These are phyloP conservation scores for Torulaspora maleeae DNA, from an alignment of 805 yeast genomes.

Conservation along the genomic window DNA sequence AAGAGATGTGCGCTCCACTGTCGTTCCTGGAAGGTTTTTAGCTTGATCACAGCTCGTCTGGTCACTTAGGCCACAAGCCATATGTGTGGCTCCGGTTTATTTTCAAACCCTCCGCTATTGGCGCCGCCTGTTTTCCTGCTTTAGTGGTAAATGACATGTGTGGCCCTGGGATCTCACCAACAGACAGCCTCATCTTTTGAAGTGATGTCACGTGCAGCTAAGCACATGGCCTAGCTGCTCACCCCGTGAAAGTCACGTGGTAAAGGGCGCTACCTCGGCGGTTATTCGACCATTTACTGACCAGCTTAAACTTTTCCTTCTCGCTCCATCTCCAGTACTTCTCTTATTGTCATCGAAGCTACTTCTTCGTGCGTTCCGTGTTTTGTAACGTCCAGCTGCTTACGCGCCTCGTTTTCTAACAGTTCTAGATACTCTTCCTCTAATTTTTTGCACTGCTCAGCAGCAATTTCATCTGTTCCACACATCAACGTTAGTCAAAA, in stretches of 20 bases:
- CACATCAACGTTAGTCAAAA: conserved; percentile 4
- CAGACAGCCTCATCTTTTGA: neutral
- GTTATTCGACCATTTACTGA: neutral
- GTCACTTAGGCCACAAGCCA: conserved; percentile 5
- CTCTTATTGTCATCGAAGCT: conserved; percentile 13
- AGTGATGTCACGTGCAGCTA: neutral
- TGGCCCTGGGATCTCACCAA: neutral
- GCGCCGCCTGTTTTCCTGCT: neutral
- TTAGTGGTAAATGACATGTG: neutral
- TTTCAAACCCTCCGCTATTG: neutral
- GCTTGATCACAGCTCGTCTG: neutral
- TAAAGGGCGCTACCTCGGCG: neutral
- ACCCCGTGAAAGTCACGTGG: neutral
- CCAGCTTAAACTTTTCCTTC: conserved; percentile 1
- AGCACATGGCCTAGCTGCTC: neutral
- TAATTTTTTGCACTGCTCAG: conserved; percentile 7
- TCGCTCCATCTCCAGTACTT: conserved; percentile 16
- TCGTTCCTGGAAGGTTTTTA: neutral
- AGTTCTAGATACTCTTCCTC: conserved; percentile 5
- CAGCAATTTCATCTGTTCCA: conserved; percentile 13
- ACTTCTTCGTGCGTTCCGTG: neutral
- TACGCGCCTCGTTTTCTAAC: conserved; percentile 9
- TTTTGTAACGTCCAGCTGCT: conserved; percentile 7
- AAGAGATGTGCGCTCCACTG: neutral
- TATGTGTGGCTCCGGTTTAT: conserved; percentile 9